Percentiles rank a stretch among this genome's conserved stretches.
Evolutionary conservation across 2,329 filamentous ascomycete species (phyloP).

Genomic region (Calonectria hongkongensis): DNA sequence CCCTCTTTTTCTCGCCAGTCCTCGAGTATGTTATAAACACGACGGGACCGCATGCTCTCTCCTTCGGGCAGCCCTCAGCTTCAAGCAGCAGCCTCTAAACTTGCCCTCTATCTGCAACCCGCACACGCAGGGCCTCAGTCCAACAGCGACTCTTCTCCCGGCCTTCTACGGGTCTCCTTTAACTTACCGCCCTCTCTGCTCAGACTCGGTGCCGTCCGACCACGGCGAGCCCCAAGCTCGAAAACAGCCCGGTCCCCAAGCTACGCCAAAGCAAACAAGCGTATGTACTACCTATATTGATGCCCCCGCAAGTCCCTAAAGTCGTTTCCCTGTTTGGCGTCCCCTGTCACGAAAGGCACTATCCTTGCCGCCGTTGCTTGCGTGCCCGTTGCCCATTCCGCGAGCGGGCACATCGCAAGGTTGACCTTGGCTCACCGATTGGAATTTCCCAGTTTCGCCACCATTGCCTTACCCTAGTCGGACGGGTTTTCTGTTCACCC

Average conservation of each 20-base stretch:
- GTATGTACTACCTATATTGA: conserved; percentile 30
- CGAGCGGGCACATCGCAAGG: conserved; percentile 43
- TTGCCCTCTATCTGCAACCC: neutral
- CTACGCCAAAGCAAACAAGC: conserved; percentile 31
- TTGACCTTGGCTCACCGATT: conserved; percentile 48
- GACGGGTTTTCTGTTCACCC: conserved; percentile 27
- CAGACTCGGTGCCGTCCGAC: neutral
- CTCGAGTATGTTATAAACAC: conserved; percentile 14
- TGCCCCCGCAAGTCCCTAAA: conserved; percentile 15
- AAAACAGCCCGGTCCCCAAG: conserved; percentile 8
- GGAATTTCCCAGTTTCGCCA: conserved; percentile 50
- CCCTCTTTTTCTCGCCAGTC: conserved; percentile 18
- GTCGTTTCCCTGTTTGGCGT: conserved; percentile 16
- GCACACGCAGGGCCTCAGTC: neutral
- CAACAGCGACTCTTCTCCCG: neutral
- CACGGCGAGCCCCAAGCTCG: neutral
- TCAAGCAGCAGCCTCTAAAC: neutral
- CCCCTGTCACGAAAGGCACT: conserved; percentile 19
- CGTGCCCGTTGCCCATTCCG: conserved; percentile 16
- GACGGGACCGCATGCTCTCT: conserved; percentile 3
- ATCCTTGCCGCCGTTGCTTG: conserved; percentile 11
- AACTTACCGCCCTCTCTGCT: conserved; percentile 5
- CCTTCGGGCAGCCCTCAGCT: neutral
- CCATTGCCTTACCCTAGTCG: conserved; percentile 35
- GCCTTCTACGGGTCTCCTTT: neutral